Conservation (phyloP, 2,329 filamentous ascomycete genomes). For the Diaporthe velutina region DNA sequence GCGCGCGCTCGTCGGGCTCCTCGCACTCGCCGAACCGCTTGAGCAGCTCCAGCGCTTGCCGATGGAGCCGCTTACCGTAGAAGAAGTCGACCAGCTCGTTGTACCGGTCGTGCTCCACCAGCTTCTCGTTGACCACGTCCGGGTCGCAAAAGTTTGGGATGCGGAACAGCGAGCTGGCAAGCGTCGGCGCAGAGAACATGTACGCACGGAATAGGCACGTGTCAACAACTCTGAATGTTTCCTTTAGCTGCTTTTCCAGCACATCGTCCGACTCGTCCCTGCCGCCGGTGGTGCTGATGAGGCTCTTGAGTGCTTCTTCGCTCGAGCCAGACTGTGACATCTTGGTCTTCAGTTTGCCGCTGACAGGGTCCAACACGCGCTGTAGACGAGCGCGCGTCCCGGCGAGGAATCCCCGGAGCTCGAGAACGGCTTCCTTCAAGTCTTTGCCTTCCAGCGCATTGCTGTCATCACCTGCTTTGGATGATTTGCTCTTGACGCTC, state of each 20-base stretch:
- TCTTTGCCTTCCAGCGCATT: constrained; percentile 81
- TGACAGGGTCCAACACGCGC: constrained; percentile 71
- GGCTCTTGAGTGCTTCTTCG: constrained; percentile 64
- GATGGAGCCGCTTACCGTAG: constrained; percentile 93
- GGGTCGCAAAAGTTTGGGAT: constrained; percentile 98
- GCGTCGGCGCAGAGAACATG: constrained; percentile 89
- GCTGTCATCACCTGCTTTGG: constrained; percentile 56
- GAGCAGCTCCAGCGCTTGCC: constrained; percentile 85
- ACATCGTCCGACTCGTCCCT: constrained; percentile 66
- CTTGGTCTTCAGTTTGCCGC: constrained; percentile 70
- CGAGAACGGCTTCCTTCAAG: constrained; percentile 82
- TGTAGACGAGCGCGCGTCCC: constrained; percentile 80
- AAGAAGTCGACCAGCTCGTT: constrained; percentile 98
- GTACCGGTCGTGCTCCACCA: constrained; percentile 89
- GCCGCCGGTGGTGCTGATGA: constrained; percentile 61
- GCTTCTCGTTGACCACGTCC: constrained; percentile 91
- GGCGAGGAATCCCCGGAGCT: constrained; percentile 88
- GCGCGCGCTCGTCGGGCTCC: constrained; percentile 63
- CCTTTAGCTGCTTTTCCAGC: constrained; percentile 78
- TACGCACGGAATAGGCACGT: constrained; percentile 95
- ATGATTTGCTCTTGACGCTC: constrained; percentile 62
- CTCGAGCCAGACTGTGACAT: constrained; percentile 57
- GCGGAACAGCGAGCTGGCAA: constrained; percentile 91
- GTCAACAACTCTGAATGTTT: constrained; percentile 87
- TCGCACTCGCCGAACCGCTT: constrained; percentile 80